Percentiles rank a stretch among this genome's conserved stretches.
Evolutionary conservation across 2,329 filamentous ascomycete genomes (phyloP).

Genomic region (Fusarium sp.): DNA sequence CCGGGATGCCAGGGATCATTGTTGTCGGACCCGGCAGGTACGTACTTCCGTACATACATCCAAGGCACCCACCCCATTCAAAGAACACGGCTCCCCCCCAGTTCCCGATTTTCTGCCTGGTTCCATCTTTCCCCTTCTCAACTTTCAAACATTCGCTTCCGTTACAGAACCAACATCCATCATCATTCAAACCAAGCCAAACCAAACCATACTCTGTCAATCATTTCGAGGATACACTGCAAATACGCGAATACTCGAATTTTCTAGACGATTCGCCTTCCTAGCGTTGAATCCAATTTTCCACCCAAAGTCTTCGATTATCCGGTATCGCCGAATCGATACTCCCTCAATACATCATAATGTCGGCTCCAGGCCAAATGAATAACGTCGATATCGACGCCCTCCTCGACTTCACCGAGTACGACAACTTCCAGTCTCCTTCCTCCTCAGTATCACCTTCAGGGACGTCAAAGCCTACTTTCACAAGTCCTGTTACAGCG

Average conservation of each 20-base stretch:
- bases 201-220: neutral
- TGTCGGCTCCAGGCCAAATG: constrained; percentile 53
- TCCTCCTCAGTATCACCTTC: constrained; percentile 61
- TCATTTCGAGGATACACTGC: constrained; percentile 1
- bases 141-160: constrained; percentile 34
- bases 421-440: constrained; percentile 71
- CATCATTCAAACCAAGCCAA: constrained; percentile 17
- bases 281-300: constrained; percentile 14
- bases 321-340: constrained; percentile 24
- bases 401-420: constrained; percentile 69
- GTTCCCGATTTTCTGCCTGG: constrained; percentile 42
- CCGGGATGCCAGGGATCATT: constrained; percentile 21
- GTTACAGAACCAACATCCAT: constrained; percentile 27
- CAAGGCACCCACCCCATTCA: constrained; percentile 49
- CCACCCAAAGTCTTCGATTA: constrained; percentile 11
- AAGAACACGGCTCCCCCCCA: constrained; percentile 45
- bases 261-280: neutral
- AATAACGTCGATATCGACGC: constrained; percentile 64
- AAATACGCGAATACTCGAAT: neutral
- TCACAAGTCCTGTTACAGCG: constrained; percentile 61
- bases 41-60: constrained; percentile 17
- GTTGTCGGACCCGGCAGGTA: constrained; percentile 28
- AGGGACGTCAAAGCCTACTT: constrained; percentile 61
- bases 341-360: constrained; percentile 36
- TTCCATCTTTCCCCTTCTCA: constrained; percentile 38